Conservation (phyloP, 78 protist genomes). For the Tieghemostelium lacteum region DNA sequence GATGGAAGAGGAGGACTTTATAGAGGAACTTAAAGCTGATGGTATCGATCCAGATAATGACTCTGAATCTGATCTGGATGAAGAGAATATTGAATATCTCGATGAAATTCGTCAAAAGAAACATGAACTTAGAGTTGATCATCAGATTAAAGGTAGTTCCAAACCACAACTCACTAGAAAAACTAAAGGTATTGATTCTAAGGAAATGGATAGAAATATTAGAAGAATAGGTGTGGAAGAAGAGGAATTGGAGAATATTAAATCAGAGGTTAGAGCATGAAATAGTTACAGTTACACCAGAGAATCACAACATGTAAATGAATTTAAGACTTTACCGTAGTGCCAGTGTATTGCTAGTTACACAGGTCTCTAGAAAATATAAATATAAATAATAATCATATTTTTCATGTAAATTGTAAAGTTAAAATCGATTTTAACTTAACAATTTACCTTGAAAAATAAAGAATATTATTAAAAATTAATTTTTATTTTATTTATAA, state of each 20-base stretch:
- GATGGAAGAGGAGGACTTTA: conserved; percentile 87
- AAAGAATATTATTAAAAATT: too few relatives aligned
- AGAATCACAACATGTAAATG: too few relatives aligned
- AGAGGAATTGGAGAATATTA: conserved; percentile 42
- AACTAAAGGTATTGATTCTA: neutral
- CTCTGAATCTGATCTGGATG: conserved; percentile 20
- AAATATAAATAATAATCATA: too few relatives aligned
- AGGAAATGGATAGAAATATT: conserved; percentile 2
- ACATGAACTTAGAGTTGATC: conserved; percentile 11
- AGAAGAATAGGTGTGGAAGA: conserved; percentile 24
- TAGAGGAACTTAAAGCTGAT: conserved; percentile 24
- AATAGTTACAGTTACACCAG: too few relatives aligned
- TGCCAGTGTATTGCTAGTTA: too few relatives aligned
- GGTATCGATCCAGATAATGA: conserved; percentile 2
- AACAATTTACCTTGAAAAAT: too few relatives aligned
- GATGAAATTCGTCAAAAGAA: conserved; percentile 15
- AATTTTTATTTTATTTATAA: too few relatives aligned
- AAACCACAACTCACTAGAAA: conserved; percentile 21
- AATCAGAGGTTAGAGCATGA: neutral
- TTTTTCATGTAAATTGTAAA: too few relatives aligned
- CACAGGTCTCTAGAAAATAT: too few relatives aligned
- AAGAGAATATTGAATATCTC: neutral
- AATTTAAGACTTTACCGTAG: too few relatives aligned
- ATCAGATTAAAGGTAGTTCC: conserved; percentile 3
- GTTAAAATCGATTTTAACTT: too few relatives aligned